These are phyloP conservation scores for Salix udensis DNA, from an alignment of 345 rosid genomes.

Conservation along the genomic window DNA sequence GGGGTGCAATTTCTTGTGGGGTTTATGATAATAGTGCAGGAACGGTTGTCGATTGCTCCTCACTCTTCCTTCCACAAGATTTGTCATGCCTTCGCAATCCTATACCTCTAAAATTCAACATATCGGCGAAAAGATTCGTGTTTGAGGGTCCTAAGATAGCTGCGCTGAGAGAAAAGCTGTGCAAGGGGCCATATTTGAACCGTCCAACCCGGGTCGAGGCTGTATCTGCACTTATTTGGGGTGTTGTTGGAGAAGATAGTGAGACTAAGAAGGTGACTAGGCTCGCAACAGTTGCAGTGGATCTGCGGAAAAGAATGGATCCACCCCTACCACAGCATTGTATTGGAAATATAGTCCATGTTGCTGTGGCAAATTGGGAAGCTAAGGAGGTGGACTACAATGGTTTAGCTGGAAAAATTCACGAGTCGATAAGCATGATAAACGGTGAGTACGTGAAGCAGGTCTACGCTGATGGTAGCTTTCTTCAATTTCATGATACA, in stretches of 20 bases:
- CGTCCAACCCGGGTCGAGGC: conserved; percentile 23
- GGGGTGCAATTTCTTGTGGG: conserved; percentile 8
- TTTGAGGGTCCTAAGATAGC: conserved; percentile 15
- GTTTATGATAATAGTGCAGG: background rate
- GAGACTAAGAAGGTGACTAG: background rate
- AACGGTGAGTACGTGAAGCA: conserved; percentile 15
- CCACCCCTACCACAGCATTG: conserved; percentile 20
- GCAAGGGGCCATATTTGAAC: background rate
- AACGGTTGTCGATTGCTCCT: conserved; percentile 16
- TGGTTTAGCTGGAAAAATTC: conserved; percentile 11
- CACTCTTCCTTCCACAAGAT: conserved; percentile 26
- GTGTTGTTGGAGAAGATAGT: background rate
- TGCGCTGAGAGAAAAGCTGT: conserved; percentile 3
- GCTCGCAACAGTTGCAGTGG: background rate
- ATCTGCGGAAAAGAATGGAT: conserved; percentile 18
- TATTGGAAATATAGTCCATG: conserved; percentile 23
- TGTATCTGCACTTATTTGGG: conserved; percentile 22
- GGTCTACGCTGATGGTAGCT: conserved; percentile 11
- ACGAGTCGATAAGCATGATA: conserved; percentile 6
- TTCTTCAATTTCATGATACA: too few species aligned
- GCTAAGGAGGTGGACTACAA: background rate
- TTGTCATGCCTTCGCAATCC: background rate
- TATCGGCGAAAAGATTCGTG: conserved; percentile 18
- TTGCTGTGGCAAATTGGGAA: conserved; percentile 14
- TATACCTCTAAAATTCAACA: background rate